A percentile compares a stretch with the other conserved stretches of the same genome.
These are phyloP conservation scores for Eimeria sp. DNA, from an alignment of 169 alveolate species.

Conservation along the genomic window DNA sequence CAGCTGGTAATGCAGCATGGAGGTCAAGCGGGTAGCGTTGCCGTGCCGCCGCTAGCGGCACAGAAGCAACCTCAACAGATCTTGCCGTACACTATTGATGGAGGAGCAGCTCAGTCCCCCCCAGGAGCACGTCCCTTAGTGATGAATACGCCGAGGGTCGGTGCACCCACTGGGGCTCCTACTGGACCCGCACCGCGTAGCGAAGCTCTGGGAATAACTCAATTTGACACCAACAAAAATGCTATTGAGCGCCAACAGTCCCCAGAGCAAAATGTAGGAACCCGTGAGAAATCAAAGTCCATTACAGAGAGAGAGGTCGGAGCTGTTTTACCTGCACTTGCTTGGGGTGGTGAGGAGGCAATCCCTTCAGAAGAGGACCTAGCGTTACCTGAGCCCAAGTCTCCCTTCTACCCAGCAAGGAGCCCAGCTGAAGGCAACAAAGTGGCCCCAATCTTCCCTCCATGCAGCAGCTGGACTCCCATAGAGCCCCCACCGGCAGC, in stretches of 20 bases:
- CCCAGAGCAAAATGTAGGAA: not conserved
- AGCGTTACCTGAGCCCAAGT: conserved; percentile 65
- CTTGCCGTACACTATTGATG: conserved; percentile 66
- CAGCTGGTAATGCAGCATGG: conserved; percentile 73
- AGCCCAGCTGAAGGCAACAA: conserved; percentile 5
- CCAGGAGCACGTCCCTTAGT: conserved; percentile 24
- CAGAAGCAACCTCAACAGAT: conserved; percentile 53
- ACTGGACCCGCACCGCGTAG: not conserved
- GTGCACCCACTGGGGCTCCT: not conserved
- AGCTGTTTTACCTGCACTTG: conserved; percentile 58
- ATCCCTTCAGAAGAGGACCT: conserved; percentile 72
- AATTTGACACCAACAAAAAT: not conserved
- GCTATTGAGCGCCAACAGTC: not conserved
- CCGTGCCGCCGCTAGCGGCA: conserved; percentile 15
- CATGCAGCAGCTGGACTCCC: conserved; percentile 74
- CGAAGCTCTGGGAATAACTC: not conserved
- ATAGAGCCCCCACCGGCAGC: conserved; percentile 65
- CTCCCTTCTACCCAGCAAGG: conserved; percentile 70
- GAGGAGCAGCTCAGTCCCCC: conserved; percentile 63
- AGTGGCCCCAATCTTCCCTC: conserved; percentile 54
- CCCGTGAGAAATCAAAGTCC: conserved; percentile 64
- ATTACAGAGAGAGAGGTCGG: conserved; percentile 74
- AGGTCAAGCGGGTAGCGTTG: conserved; percentile 43
- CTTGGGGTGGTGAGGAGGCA: conserved; percentile 67
- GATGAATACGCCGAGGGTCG: conserved; percentile 13